Percentiles rank a stretch among this genome's conserved stretches.
These are phyloP conservation scores for Colletotrichum sp. DNA, from an alignment of 2,329 filamentous ascomycete species.

Conservation along the genomic window DNA sequence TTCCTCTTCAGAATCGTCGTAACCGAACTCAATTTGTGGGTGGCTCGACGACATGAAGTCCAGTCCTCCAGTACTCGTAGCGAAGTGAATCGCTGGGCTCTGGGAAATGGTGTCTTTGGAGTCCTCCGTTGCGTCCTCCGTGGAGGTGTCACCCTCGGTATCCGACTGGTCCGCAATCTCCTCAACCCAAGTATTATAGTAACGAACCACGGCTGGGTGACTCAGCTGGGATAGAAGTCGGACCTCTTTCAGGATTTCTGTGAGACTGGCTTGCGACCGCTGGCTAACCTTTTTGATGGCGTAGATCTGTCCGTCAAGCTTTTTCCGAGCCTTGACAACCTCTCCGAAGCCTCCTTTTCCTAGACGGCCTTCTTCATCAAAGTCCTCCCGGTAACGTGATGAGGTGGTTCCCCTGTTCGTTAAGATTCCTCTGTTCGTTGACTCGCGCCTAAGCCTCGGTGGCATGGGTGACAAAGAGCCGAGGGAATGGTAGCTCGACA, in stretches of 20 bases:
- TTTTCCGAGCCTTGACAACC: slow-evolving; percentile 94
- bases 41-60: slow-evolving; percentile 93
- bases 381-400: slow-evolving; percentile 87
- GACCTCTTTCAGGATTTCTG: slow-evolving; percentile 84
- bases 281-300: slow-evolving; percentile 97
- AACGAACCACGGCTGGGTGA: slow-evolving; percentile 85
- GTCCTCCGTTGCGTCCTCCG: slow-evolving; percentile 44
- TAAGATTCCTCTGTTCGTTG: slow-evolving; percentile 53
- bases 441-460: slow-evolving; percentile 65
- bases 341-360: slow-evolving; percentile 96
- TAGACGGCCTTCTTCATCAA: slow-evolving; percentile 85
- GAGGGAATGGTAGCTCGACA: slow-evolving; percentile 48
- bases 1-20: slow-evolving; percentile 54
- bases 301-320: slow-evolving; percentile 87
- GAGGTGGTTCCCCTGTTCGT: slow-evolving; percentile 52
- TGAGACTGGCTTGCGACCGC: slow-evolving; percentile 77
- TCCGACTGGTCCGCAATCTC: slow-evolving; percentile 61
- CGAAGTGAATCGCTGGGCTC: slow-evolving; percentile 62
- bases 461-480: slow-evolving; percentile 48
- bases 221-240: slow-evolving; percentile 90
- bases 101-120: slow-evolving; percentile 46
- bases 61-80: slow-evolving; percentile 77
- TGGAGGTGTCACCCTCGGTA: slow-evolving; percentile 62
- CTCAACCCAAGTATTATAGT: slow-evolving; percentile 96
- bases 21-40: slow-evolving; percentile 79